Evolutionary conservation across 805 yeast species (phyloP).

Genomic region (Teunomyces lycoperdinae): DNA sequence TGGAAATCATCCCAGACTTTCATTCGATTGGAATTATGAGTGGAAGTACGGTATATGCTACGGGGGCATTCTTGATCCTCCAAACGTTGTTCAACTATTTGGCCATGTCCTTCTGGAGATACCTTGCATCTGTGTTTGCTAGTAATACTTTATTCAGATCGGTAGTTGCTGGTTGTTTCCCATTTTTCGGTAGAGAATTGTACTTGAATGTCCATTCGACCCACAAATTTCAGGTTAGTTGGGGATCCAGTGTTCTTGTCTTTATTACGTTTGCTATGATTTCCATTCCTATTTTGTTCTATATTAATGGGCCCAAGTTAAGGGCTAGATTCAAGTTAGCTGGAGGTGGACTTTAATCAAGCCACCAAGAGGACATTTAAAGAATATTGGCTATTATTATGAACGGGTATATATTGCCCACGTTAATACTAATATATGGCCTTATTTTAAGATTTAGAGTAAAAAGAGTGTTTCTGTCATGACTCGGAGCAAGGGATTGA

Average conservation of each 20-base stretch:
- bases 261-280: constrained; percentile 44
- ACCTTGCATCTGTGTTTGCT: constrained; percentile 58
- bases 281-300: constrained; percentile 46
- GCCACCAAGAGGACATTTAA: too few relatives aligned
- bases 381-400: too few relatives aligned
- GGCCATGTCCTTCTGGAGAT: constrained; percentile 46
- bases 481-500: too few relatives aligned
- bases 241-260: constrained; percentile 53
- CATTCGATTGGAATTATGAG: constrained; percentile 21
- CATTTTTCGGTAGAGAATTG: constrained; percentile 62
- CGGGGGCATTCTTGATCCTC: constrained; percentile 35
- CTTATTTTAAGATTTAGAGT: too few relatives aligned
- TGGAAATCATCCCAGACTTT: constrained; percentile 17
- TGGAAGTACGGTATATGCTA: constrained; percentile 18
- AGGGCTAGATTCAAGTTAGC: constrained; percentile 44
- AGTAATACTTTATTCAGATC: constrained; percentile 53
- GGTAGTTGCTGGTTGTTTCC: constrained; percentile 56
- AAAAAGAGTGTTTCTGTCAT: too few relatives aligned
- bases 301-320: constrained; percentile 43
- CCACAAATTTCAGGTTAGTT: constrained; percentile 51
- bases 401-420: too few relatives aligned
- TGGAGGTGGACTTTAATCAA: not conserved
- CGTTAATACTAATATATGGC: too few relatives aligned
- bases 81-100: constrained; percentile 52
- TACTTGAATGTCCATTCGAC: constrained; percentile 46